A percentile compares a stretch with the other conserved stretches of the same genome.
Conservation (phyloP, 1,284 basidiomycete species). For the Cutaneotrichosporon sp. region DNA sequence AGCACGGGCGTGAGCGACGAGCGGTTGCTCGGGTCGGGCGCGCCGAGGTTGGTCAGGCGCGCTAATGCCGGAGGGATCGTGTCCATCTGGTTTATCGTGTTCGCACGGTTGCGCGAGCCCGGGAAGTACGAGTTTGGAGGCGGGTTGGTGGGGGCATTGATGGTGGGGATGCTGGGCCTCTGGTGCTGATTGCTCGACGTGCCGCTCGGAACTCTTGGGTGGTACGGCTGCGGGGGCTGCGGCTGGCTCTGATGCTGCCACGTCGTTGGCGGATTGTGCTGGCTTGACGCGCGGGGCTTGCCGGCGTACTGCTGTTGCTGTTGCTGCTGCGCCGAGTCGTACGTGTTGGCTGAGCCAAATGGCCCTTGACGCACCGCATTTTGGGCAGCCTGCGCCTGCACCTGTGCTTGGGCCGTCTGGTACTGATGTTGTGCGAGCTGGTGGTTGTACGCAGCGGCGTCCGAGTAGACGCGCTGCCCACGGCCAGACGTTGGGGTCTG, state of each 20-base stretch:
- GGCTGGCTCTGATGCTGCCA: constrained; percentile 28
- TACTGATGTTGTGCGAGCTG: constrained; percentile 92
- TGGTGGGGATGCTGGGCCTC: constrained; percentile 46
- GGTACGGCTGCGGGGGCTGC: constrained; percentile 29
- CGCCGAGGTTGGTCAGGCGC: constrained; percentile 77
- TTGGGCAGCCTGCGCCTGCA: constrained; percentile 35
- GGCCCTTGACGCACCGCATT: constrained; percentile 36
- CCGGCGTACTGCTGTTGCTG: constrained; percentile 15
- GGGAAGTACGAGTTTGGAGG: constrained; percentile 67
- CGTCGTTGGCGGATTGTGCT: constrained; percentile 21
- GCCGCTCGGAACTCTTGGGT: constrained; percentile 32
- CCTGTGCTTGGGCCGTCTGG: constrained; percentile 72
- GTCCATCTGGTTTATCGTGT: constrained; percentile 84
- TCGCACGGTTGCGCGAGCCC: constrained; percentile 67
- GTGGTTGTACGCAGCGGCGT: constrained; percentile 92
- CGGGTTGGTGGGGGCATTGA: constrained; percentile 53
- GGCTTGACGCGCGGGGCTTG: constrained; percentile 47
- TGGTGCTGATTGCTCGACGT: constrained; percentile 35
- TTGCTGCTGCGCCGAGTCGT: constrained; percentile 28
- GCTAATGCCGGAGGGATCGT: constrained; percentile 88
- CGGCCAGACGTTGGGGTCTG: constrained; percentile 64
- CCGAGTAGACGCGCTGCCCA: constrained; percentile 80
- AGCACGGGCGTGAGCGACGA: constrained; percentile 80
- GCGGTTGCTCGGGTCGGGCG: constrained; percentile 75
- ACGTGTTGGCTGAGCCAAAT: constrained; percentile 33